Evolutionary conservation across 2,329 filamentous ascomycete genomes (phyloP), one percentile per base, ranked within the genome.

Genomic region (Pezicula radicicola): DNA sequence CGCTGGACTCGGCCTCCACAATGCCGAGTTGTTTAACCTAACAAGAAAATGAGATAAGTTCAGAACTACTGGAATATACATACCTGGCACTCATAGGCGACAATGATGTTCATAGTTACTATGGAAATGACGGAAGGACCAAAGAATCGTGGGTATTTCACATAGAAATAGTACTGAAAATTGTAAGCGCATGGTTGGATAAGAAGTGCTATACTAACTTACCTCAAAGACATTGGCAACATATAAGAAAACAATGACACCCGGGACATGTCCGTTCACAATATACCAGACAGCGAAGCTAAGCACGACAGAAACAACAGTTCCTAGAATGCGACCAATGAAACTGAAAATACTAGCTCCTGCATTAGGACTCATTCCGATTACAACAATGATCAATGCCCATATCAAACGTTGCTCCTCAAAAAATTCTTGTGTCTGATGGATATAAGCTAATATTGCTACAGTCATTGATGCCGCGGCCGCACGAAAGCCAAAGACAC

Each of bases 281-380:
- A 91, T 88, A 59, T 91, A 91, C 83, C 85, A 91, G 16, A 83
- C 79, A 4, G 88, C 68, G 49, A 82, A 78, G 3, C 80, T 78
- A 27, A 79, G 70, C 3, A 85, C 63, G 79, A 88, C 85, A 7
- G 85, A 85, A 4, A 84, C 61, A 3, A 78, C 67, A 0, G 87
- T 91, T 7, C 86, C 87, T 1, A 73, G 63, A 3, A 88, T 75
- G 25, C 85, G 76, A n/a, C 85, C 77, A 4, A 85, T 60, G 62
- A 90, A 89, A 40, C 81, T 83, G 55, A 86, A 87, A 15, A 89
- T 75, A 21, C 82, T 84, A 56, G 87, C 82, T 0, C 86, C 87
- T 1, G 85, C 80, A 0, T 80, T 81, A 2, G 53, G 53, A n/a
- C 30, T 55, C 59, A 61, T 61, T 8, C 55, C 55, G 13, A 61